Conservation (phyloP, 2,329 filamentous ascomycete genomes). For the Pseudocercospora vitis region DNA sequence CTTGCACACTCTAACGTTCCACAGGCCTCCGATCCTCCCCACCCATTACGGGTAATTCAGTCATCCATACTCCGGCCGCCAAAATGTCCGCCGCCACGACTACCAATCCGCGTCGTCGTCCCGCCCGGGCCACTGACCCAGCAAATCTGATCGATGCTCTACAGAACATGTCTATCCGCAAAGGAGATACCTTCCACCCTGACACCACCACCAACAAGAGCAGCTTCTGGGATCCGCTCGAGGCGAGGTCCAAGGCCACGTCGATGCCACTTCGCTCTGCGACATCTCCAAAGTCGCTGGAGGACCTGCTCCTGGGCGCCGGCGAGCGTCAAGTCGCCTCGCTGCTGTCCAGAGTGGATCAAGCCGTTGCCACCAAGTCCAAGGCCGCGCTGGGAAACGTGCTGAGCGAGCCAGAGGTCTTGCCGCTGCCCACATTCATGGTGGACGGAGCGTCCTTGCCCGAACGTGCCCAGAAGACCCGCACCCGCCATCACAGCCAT, state of each 20-base stretch:
- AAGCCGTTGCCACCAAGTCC: conserved; percentile 42
- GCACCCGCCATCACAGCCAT: conserved; percentile 61
- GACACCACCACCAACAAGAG: conserved; percentile 46
- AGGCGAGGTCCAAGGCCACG: conserved; percentile 28
- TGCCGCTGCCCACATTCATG: conserved; percentile 50
- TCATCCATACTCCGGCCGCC: conserved; percentile 19
- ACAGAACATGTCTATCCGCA: conserved; percentile 48
- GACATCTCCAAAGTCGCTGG: conserved; percentile 50
- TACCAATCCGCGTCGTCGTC: conserved; percentile 49
- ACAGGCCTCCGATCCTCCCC: conserved; percentile 21
- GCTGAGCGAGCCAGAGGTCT: conserved; percentile 50
- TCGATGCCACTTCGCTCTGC: conserved; percentile 51
- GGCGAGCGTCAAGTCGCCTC: conserved; percentile 48
- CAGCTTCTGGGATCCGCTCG: conserved; percentile 41
- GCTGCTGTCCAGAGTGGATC: conserved; percentile 48
- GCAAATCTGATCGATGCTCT: conserved; percentile 40
- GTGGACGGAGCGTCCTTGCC: conserved; percentile 39
- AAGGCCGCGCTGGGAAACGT: conserved; percentile 41
- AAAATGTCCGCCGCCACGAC: conserved; percentile 33
- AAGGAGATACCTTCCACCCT: conserved; percentile 52
- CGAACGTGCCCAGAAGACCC: conserved; percentile 35
- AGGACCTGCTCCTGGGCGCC: conserved; percentile 49
- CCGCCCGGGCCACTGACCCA: conserved; percentile 38
- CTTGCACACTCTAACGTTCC: conserved; percentile 18
- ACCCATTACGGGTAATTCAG: conserved; percentile 25